Evolutionary conservation across 2,329 filamentous ascomycete species (phyloP).

Genomic region (Thelonectria blattea): DNA sequence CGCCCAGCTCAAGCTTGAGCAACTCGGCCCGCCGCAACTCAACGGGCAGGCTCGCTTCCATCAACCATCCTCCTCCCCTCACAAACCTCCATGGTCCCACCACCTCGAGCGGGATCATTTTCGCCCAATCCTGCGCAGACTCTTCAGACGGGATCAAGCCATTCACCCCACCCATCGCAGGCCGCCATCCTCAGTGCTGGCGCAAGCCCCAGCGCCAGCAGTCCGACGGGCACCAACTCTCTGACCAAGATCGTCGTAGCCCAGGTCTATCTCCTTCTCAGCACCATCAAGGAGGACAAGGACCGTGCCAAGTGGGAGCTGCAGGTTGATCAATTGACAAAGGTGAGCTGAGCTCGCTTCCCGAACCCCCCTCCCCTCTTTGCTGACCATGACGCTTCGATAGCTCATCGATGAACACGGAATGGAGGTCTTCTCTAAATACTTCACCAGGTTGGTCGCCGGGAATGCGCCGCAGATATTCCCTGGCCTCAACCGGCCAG

Average conservation of each 20-base stretch:
- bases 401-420: slow-evolving; percentile 96
- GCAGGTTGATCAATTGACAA: slow-evolving; percentile 89
- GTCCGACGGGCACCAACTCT: slow-evolving; percentile 67
- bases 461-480: slow-evolving; percentile 94
- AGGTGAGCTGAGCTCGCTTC: slow-evolving; percentile 61
- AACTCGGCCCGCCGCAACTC: slow-evolving; percentile 43
- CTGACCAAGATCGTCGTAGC: slow-evolving; percentile 93
- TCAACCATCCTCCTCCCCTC: slow-evolving; percentile 40
- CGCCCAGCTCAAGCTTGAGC: slow-evolving; percentile 40
- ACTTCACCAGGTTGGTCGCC: slow-evolving; percentile 90
- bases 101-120: slow-evolving; percentile 68
- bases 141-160: slow-evolving; percentile 61
- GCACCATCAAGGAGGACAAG: slow-evolving; percentile 94
- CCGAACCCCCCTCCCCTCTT: not conserved
- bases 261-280: slow-evolving; percentile 92
- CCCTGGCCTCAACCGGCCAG: slow-evolving; percentile 74
- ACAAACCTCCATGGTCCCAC: slow-evolving; percentile 62
- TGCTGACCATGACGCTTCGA: slow-evolving; percentile 28
- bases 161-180: slow-evolving; percentile 64
- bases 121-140: slow-evolving; percentile 66
- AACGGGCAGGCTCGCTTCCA: slow-evolving; percentile 46
- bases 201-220: slow-evolving; percentile 66
- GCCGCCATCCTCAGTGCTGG: slow-evolving; percentile 63
- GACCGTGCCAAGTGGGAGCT: slow-evolving; percentile 89
- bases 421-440: slow-evolving; percentile 98